phyloP scores from a whole-genome alignment of 2,329 filamentous ascomycete genomes.

The Xylariaceae sp. region DNA sequence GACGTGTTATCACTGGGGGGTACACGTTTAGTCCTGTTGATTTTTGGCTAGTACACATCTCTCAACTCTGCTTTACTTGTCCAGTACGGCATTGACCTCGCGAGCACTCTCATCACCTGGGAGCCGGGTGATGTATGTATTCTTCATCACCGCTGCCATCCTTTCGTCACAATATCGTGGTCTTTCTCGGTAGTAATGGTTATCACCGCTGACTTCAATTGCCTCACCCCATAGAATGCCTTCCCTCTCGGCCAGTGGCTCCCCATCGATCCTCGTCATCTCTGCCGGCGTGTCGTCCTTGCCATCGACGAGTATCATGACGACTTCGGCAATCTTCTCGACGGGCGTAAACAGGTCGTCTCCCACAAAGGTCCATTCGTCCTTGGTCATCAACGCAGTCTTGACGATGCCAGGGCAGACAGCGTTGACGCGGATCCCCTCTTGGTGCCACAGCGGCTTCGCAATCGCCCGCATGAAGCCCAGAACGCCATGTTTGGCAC shows the following conservation, averaged over 20 bases:
- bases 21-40: too few species aligned
- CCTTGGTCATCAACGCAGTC: not conserved
- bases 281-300: not conserved
- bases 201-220: not conserved
- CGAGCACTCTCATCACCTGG: not conserved
- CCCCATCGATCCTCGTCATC: conserved; percentile 3
- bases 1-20: too few species aligned
- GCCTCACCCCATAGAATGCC: conserved; percentile 1
- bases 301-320: not conserved
- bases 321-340: not conserved
- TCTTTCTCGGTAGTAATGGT: not conserved
- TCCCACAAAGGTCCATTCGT: not conserved
- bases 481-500: not conserved
- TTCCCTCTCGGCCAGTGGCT: not conserved
- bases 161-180: not conserved
- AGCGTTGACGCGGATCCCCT: not conserved
- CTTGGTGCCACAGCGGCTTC: not conserved
- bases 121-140: not conserved
- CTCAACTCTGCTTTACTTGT: not conserved
- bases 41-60: too few species aligned
- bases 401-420: not conserved
- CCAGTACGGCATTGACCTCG: not conserved
- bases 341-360: not conserved
- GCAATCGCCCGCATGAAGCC: not conserved
- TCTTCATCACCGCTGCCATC: not conserved